These are phyloP conservation scores for Lachnellula occidentalis DNA, from an alignment of 2,329 filamentous ascomycete genomes.

Conservation along the genomic window DNA sequence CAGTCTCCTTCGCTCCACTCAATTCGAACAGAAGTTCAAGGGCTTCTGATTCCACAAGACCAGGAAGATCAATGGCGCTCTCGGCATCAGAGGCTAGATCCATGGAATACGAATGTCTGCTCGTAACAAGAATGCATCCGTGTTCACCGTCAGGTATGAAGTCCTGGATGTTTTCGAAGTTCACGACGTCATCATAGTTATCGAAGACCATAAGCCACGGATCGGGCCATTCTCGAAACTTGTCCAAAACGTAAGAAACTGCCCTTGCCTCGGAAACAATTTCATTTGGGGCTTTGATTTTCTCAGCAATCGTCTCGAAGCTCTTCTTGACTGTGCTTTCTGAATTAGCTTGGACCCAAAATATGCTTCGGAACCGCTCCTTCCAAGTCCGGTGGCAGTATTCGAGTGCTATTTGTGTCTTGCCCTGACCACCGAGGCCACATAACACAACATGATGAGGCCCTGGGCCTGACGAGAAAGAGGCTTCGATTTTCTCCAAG, in stretches of 20 bases:
- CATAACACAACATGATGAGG: conserved; percentile 15
- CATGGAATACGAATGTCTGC: conserved; percentile 6
- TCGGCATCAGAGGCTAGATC: neutral
- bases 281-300: conserved; percentile 4
- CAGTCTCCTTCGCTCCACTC: neutral
- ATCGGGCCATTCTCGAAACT: conserved; percentile 2
- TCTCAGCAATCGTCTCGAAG: conserved; percentile 10
- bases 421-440: conserved; percentile 22
- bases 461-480: neutral
- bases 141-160: conserved; percentile 9
- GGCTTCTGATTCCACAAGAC: conserved; percentile 11
- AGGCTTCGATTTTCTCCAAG: conserved; percentile 11
- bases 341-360: conserved; percentile 21
- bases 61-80: conserved; percentile 8
- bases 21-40: conserved; percentile 12
- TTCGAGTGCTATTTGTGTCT: conserved; percentile 22
- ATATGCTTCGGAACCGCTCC: conserved; percentile 6
- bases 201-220: conserved; percentile 25
- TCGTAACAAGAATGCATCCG: conserved; percentile 19
- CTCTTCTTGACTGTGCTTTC: conserved; percentile 9
- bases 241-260: conserved; percentile 4
- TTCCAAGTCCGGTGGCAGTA: conserved; percentile 14
- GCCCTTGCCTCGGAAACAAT: neutral
- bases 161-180: conserved; percentile 11
- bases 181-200: conserved; percentile 19